Base-by-base conservation (phyloP, 768 basidiomycete species). In the Agaricus blazei region DNA sequence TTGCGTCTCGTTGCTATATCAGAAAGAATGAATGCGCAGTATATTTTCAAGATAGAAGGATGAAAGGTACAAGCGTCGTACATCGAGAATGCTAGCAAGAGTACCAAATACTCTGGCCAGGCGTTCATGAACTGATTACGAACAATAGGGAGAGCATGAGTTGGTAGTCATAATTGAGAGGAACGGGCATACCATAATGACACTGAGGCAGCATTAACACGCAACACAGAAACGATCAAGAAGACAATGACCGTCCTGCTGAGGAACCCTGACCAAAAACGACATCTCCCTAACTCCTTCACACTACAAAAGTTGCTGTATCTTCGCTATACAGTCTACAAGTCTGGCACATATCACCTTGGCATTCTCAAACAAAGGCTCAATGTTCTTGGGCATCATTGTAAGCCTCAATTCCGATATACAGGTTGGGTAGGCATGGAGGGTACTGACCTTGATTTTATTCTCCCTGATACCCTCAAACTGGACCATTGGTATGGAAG, bases 321-420 rank as follows among this genome's bases (percentile, higher is more conserved):
- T 70, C 74, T 92, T 88, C 29, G 63, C 75, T 52, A 93, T 80
- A 68, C 90, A 93, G 48, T 88, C 85, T 7, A 68, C 66, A 62
- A 91, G 77, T 46, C 82, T 74, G 49, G 69, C 65, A 53, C 87
- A 79, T 41, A 93, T 88, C 70, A 91, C 90, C 57, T 73, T 82
- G 27, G 90, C 85, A 62, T 90, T 92, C 69, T 91, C 89, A 38
- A 93, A 67, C 54, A 92, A 62, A 31, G 91, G 92, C 67, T 77
- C 79, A 62, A 94, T 92, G 62, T 91, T 93, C 69, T 93, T 90
- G 0, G 92, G 92, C 11, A 88, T 91, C 82, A 94, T 83, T 41
- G 88, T 85, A 42, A 94, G 66, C 64, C 75, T 82, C 37, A 73
- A 56, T 14, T 58, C 53, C 19, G 60, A 63, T 1, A 66, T 34